Conservation (phyloP, 495 filamentous ascomycete genomes). For the Viridothelium virens region DNA sequence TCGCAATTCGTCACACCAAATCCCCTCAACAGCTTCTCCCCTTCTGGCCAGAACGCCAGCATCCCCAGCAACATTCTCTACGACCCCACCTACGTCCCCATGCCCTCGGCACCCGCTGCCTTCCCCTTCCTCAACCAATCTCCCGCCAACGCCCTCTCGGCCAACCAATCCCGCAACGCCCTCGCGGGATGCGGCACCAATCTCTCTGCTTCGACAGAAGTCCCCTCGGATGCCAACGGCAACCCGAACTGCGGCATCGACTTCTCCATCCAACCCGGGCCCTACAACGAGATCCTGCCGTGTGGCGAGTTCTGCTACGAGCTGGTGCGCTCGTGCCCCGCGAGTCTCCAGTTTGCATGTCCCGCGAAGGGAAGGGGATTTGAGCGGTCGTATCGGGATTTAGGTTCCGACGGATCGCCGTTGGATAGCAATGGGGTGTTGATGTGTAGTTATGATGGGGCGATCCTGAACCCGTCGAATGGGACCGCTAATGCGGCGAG, state of each 20-base stretch:
- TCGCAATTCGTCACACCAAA: not conserved
- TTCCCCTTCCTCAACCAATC: slow-evolving; percentile 20
- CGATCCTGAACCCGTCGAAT: not conserved
- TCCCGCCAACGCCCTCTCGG: slow-evolving; percentile 16
- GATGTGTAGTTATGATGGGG: slow-evolving; percentile 9
- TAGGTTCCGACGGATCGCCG: not conserved
- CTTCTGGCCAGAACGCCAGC: slow-evolving; percentile 33
- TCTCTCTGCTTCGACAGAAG: not conserved
- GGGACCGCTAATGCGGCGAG: not conserved
- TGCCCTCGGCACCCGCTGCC: slow-evolving; percentile 25
- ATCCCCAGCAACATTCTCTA: slow-evolving; percentile 34
- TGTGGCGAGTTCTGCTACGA: slow-evolving; percentile 77
- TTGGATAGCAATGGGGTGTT: not conserved
- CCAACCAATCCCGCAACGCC: slow-evolving; percentile 23
- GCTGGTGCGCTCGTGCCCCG: slow-evolving; percentile 75
- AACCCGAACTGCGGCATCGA: slow-evolving; percentile 63
- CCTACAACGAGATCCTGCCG: slow-evolving; percentile 88
- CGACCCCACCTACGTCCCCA: slow-evolving; percentile 24
- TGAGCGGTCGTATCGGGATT: slow-evolving; percentile 56
- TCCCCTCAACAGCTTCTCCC: slow-evolving; percentile 7
- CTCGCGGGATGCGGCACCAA: slow-evolving; percentile 10
- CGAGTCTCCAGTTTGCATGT: slow-evolving; percentile 69
- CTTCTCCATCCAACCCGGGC: slow-evolving; percentile 61
- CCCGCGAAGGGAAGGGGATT: slow-evolving; percentile 51
- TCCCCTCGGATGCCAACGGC: slow-evolving; percentile 29